Evolutionary conservation across 2,329 filamentous ascomycete genomes (phyloP).

Genomic region (Pseudogymnoascus pannorum): DNA sequence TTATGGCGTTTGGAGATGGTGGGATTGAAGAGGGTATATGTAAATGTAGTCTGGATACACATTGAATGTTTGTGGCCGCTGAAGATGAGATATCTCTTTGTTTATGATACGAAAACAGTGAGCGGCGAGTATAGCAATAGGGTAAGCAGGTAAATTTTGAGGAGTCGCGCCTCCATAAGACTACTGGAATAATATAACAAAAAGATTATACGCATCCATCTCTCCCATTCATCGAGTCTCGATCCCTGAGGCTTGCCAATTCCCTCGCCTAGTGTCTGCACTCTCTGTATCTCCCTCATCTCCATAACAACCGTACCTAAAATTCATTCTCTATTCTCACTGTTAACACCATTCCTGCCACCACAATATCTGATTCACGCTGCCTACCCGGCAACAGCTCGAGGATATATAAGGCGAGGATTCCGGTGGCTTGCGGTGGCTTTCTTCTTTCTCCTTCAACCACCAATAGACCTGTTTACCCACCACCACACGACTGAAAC

Average conservation of each 20-base stretch:
- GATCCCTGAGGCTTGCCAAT: not conserved
- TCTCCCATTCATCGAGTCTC: not conserved
- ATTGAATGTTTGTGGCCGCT: not conserved
- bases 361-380: not conserved
- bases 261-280: not conserved
- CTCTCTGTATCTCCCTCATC: not conserved
- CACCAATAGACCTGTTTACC: not conserved
- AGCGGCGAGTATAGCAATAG: not conserved
- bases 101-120: not conserved
- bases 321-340: not conserved
- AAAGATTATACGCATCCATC: not conserved
- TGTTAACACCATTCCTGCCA: not conserved
- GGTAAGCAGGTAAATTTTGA: not conserved
- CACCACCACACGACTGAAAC: not conserved
- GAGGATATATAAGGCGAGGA: not conserved
- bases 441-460: not conserved
- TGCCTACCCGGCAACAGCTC: not conserved
- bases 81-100: not conserved
- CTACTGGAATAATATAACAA: not conserved
- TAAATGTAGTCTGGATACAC: not conserved
- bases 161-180: not conserved
- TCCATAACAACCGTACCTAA: not conserved
- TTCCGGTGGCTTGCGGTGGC: not conserved
- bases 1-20: not conserved
- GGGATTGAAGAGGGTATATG: not conserved